phyloP scores from a whole-genome alignment of 139 green algal species.

The Zygnema cylindricum region DNA sequence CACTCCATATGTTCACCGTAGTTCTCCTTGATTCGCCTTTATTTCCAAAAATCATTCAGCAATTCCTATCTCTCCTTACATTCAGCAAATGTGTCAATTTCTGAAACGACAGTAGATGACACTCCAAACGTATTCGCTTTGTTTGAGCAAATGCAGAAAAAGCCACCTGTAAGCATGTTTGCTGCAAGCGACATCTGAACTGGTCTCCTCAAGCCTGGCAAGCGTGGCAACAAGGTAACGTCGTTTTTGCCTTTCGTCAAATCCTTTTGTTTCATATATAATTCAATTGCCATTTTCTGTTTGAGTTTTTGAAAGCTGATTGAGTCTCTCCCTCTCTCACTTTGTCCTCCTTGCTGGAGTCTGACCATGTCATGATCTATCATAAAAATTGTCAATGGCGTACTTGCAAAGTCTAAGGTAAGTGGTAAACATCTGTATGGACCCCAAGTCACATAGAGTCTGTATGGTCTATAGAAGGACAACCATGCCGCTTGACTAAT shows the following conservation, averaged over 20 bases:
- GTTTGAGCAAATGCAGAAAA: background rate
- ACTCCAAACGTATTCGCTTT: background rate
- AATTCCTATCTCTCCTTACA: too few species aligned
- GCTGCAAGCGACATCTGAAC: slow-evolving; percentile 4
- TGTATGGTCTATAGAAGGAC: background rate
- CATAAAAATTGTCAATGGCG: background rate
- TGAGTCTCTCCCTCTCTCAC: background rate
- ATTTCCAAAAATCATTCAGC: too few species aligned
- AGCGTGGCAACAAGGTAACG: background rate
- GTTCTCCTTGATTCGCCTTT: too few species aligned
- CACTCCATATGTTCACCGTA: too few species aligned
- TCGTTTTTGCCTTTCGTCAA: background rate
- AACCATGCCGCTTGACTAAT: too few species aligned
- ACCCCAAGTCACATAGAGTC: background rate
- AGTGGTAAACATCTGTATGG: background rate
- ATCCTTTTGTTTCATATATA: background rate
- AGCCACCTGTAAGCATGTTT: background rate
- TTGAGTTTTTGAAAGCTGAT: background rate
- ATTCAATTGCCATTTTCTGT: background rate
- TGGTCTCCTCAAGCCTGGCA: slow-evolving; percentile 18
- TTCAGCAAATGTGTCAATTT: too few species aligned
- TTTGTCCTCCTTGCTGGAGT: background rate
- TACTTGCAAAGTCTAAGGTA: background rate
- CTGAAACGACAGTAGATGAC: background rate
- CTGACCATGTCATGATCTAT: background rate